Evolutionary conservation across 306 rosid species (phyloP).

Genomic region (Psophocarpus tetragonolobus): DNA sequence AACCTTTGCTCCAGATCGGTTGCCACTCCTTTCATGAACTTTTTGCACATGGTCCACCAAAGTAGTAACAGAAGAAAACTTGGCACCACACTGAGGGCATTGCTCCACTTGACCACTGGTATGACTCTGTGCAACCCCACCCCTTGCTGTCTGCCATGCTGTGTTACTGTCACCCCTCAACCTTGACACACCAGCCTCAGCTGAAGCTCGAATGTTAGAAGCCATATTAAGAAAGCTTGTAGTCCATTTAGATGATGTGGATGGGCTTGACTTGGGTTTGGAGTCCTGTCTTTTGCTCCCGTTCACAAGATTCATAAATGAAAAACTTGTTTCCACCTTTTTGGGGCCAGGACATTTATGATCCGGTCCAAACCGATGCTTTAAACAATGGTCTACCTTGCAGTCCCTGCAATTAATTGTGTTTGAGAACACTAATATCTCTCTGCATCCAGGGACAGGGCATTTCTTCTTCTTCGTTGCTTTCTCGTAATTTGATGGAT

Average conservation of each 20-base stretch:
- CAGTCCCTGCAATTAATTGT: constrained; percentile 80
- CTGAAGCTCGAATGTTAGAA: constrained; percentile 66
- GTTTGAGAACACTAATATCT: constrained; percentile 67
- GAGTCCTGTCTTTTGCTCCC: constrained; percentile 50
- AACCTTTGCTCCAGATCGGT: constrained; percentile 44
- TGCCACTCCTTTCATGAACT: constrained; percentile 59
- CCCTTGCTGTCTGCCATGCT: constrained; percentile 48
- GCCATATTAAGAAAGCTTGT: constrained; percentile 59
- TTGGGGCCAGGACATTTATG: constrained; percentile 76
- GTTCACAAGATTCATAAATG: constrained; percentile 52
- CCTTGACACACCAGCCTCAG: constrained; percentile 60
- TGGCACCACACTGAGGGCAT: constrained; percentile 72
- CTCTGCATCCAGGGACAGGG: constrained; percentile 66
- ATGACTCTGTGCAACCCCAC: constrained; percentile 49
- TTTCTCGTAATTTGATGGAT: constrained; percentile 72
- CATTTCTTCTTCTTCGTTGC: constrained; percentile 71
- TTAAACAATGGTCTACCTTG: constrained; percentile 67
- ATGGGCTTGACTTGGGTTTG: constrained; percentile 41
- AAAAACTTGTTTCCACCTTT: constrained; percentile 51
- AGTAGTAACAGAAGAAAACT: constrained; percentile 54
- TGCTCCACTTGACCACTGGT: constrained; percentile 48
- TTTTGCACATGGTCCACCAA: constrained; percentile 74
- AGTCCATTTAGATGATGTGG: constrained; percentile 56
- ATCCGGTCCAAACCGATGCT: constrained; percentile 74
- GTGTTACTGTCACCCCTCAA: constrained; percentile 60